Evolutionary conservation across 257 asterid species (phyloP), one percentile per base, ranked within the genome.

Genomic region (Verbascum thapsus): DNA sequence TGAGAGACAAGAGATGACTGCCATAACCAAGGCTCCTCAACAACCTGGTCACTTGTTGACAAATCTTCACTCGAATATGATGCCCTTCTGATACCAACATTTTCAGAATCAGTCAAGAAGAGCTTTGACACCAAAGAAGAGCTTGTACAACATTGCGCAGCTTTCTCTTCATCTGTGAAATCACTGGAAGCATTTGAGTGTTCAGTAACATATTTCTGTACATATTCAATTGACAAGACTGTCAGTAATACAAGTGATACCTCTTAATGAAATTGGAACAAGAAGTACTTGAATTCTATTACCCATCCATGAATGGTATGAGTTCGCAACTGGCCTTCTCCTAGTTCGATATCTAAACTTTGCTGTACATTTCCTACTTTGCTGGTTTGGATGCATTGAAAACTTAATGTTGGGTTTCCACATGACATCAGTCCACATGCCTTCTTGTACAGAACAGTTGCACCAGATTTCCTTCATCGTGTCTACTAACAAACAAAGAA

Each of bases 21-120:
- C 42, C 40, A 66, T 48, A 89, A 79, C 96, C 99, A 92, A 66
- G 99, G 99, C 84, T 92, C 99, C 85, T 89, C 99, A 7, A 82
- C 69, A 72, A 71, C 12, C 56, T 79, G 76, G 64, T 69, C 73
- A 38, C 58, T 63, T 17, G 34, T 60, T 50, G 69, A 66, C 72
- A 64, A 83, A 39, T 67, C 52, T 59, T 58, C 68, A 22, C 67
- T 61, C 16, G 53, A 35, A 78, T 76, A 65, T 51, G 83, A 68
- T 56, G 37, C 55, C 74, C 71, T 78, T 58, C 67, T 57, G 42
- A 63, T 58, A 54, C 59, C 61, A 68, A 58, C 69, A 22, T 61
- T 78, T 60, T 57, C 65, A 59, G 53, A 58, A 74, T 69, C 78
- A 59, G 59, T 61, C 67, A 35, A 63, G 76, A 72, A 66, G 58